Percentiles rank a stretch among this genome's conserved stretches.
These are phyloP conservation scores for Mariannaea sp. DNA, from an alignment of 2,329 filamentous ascomycete genomes.

Conservation along the genomic window DNA sequence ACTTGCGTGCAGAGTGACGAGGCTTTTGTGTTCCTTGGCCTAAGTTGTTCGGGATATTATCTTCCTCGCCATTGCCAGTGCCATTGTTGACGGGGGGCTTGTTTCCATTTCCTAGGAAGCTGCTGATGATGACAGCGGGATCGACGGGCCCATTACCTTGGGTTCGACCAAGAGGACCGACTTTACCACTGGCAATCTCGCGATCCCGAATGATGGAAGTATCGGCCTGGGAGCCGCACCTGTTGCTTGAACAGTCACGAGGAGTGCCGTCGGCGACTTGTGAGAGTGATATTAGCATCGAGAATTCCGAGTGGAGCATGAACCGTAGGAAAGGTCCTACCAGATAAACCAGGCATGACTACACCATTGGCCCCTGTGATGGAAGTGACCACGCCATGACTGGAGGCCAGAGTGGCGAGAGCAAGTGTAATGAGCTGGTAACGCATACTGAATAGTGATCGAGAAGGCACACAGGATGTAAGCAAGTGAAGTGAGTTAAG, in stretches of 20 bases:
- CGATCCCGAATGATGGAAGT: slow-evolving; percentile 70
- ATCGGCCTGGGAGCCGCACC: slow-evolving; percentile 69
- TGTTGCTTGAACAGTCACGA: slow-evolving; percentile 65
- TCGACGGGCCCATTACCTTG: slow-evolving; percentile 63
- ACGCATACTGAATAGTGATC: slow-evolving; percentile 38
- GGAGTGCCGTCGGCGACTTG: slow-evolving; percentile 68
- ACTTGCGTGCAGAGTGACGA: slow-evolving; percentile 8
- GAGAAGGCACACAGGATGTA: too few species aligned
- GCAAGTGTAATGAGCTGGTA: slow-evolving; percentile 37
- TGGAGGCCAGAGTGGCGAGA: slow-evolving; percentile 55
- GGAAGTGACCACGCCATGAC: slow-evolving; percentile 62
- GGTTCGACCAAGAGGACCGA: slow-evolving; percentile 67
- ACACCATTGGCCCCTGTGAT: slow-evolving; percentile 66
- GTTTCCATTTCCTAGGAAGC: slow-evolving; percentile 60
- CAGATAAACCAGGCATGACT: slow-evolving; percentile 61
- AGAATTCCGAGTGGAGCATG: neutral
- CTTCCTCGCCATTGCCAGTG: slow-evolving; percentile 50
- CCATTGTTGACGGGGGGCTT: slow-evolving; percentile 46
- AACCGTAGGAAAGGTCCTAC: slow-evolving; percentile 25
- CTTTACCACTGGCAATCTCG: slow-evolving; percentile 59
- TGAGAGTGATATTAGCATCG: neutral
- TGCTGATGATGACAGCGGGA: slow-evolving; percentile 59
- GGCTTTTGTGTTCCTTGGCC: slow-evolving; percentile 26
- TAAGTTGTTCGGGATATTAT: slow-evolving; percentile 44
- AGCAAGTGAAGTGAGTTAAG: too few species aligned